Evolutionary conservation across 2,329 filamentous ascomycete species (phyloP).

Genomic region (Cordyceps farinosa): DNA sequence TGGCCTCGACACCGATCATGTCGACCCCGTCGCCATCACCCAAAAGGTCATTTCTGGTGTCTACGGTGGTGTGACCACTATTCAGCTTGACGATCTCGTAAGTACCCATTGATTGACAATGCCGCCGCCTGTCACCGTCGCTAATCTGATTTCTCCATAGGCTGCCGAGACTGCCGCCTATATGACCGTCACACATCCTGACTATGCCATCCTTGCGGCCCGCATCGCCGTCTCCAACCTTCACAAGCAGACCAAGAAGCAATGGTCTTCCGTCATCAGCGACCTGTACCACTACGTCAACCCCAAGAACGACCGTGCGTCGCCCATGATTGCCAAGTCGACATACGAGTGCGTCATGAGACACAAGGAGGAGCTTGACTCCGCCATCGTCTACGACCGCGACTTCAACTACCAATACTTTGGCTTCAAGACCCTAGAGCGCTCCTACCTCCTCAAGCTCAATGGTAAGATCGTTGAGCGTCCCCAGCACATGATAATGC

Average conservation of each 20-base stretch:
- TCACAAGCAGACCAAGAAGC: conserved; percentile 99
- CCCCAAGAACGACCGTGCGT: conserved; percentile 77
- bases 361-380: conserved; percentile 96
- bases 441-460: conserved; percentile 93
- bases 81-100: conserved; percentile 95
- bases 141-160: conserved; percentile 44
- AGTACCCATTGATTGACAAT: conserved; percentile 34
- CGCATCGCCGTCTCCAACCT: conserved; percentile 99
- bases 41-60: conserved; percentile 99
- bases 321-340: conserved; percentile 91
- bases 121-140: not conserved
- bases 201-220: conserved; percentile 97
- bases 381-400: conserved; percentile 96
- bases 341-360: conserved; percentile 93
- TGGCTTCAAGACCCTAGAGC: conserved; percentile 98
- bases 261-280: conserved; percentile 91
- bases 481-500: conserved; percentile 99
- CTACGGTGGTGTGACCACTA: conserved; percentile 94
- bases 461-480: conserved; percentile 95
- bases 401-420: conserved; percentile 99
- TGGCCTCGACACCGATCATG: conserved; percentile 88
- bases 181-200: conserved; percentile 98
- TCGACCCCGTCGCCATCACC: conserved; percentile 96
- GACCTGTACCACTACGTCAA: conserved; percentile 97
- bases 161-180: conserved; percentile 98